phyloP scores from a whole-genome alignment of 2,329 filamentous ascomycete genomes.

The Fonsecaea pugnacius region DNA sequence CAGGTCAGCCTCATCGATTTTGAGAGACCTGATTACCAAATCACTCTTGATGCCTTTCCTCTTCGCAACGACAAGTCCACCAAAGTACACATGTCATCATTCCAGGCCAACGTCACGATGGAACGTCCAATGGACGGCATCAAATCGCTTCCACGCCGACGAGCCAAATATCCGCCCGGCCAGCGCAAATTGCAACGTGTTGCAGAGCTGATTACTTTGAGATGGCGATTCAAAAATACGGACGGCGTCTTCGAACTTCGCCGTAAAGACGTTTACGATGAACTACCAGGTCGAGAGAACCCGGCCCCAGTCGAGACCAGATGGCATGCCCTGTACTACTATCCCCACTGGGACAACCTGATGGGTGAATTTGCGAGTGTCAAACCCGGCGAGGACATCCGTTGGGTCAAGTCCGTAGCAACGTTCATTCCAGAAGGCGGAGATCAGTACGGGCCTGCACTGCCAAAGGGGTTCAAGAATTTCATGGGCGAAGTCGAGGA shows the following conservation, averaged over 20 bases:
- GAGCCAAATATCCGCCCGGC: conserved; percentile 29
- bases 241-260: conserved; percentile 50
- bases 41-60: conserved; percentile 33
- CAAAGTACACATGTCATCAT: conserved; percentile 28
- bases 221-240: conserved; percentile 47
- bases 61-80: conserved; percentile 27
- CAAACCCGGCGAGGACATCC: conserved; percentile 43
- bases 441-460: conserved; percentile 25
- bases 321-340: conserved; percentile 42
- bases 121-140: conserved; percentile 29
- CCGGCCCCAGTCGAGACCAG: conserved; percentile 28
- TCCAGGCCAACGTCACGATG: conserved; percentile 33
- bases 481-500: conserved; percentile 45
- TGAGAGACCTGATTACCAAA: conserved; percentile 37
- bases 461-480: conserved; percentile 43
- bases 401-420: conserved; percentile 41
- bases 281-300: conserved; percentile 19
- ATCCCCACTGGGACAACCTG: conserved; percentile 48
- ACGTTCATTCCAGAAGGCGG: conserved; percentile 45
- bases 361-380: conserved; percentile 45
- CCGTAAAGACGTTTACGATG: conserved; percentile 44
- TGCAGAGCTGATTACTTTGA: conserved; percentile 47
- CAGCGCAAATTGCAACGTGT: conserved; percentile 32
- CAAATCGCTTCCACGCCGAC: conserved; percentile 26
- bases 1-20: conserved; percentile 49